phyloP scores from a whole-genome alignment of 1,284 basidiomycete species.

The Malassezia furfur region DNA sequence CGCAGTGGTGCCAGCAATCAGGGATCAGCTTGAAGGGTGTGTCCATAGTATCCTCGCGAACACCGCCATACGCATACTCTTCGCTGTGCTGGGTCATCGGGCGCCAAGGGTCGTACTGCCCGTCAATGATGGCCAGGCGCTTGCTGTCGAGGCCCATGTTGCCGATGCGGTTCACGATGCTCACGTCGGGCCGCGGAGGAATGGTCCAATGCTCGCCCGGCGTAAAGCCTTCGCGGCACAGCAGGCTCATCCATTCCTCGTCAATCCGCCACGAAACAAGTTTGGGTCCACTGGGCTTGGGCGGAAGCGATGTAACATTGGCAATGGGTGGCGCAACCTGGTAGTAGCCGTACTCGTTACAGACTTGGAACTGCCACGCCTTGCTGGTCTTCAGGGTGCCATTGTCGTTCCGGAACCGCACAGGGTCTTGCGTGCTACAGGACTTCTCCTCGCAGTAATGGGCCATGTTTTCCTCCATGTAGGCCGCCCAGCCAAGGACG shows the following conservation, averaged over 20 bases:
- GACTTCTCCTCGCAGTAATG: background rate
- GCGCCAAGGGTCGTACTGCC: conserved; percentile 76
- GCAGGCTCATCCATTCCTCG: conserved; percentile 66
- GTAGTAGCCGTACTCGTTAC: conserved; percentile 91
- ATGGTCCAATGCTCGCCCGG: conserved; percentile 66
- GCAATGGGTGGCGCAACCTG: conserved; percentile 31
- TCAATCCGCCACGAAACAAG: conserved; percentile 67
- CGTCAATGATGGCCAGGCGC: conserved; percentile 74
- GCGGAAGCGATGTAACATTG: conserved; percentile 13
- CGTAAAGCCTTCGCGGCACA: conserved; percentile 71
- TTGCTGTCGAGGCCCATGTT: conserved; percentile 60
- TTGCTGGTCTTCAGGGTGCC: conserved; percentile 66
- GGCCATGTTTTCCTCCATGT: background rate
- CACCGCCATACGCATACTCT: conserved; percentile 55
- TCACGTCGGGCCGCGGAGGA: conserved; percentile 65
- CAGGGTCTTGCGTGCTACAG: background rate
- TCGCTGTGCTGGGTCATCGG: conserved; percentile 74
- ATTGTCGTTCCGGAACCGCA: conserved; percentile 52
- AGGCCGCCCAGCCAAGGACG: background rate
- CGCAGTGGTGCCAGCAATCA: conserved; percentile 44
- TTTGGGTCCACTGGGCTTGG: conserved; percentile 49
- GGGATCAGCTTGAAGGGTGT: conserved; percentile 80
- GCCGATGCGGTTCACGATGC: conserved; percentile 59
- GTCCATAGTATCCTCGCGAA: conserved; percentile 62
- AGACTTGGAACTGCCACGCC: conserved; percentile 68